Evolutionary conservation across 2,329 filamentous ascomycete genomes (phyloP), one percentile per base, ranked within the genome.

Genomic region (Curvularia verruculosa): DNA sequence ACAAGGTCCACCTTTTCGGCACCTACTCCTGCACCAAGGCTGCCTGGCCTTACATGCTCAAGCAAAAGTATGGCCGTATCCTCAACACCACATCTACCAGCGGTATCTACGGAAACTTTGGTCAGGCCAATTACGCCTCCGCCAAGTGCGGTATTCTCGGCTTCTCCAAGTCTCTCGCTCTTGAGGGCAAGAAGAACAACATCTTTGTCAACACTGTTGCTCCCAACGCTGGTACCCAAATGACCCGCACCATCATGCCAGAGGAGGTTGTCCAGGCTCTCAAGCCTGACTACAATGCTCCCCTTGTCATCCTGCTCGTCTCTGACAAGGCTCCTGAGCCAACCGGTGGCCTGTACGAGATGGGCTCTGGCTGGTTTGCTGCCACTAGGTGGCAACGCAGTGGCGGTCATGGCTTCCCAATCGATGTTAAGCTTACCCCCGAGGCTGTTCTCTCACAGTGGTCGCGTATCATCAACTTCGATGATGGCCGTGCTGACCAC

Each of bases 71-170:
- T 73, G 95, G 95, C 66, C 92, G 95, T 71, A 87, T 99, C 60
- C 84, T 99, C 73, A 99, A 99, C 84, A 99, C 95, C 46, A 95
- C 95, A 39, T 96, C 92, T 34, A 98, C 95, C 47, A 96, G 90
- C 69, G 95, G 95, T 79, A 96, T 99, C 78, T 99, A 99, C 77
- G 95, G 95, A 69, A 99, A 97, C 85, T 99, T 99, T 76, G 95
- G 95, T 62, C 95, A 99, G 80, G 91, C 94, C 72, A 99, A 99
- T 84, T 99, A 99, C 78, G 86, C 95, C 61, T 91, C 94, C 45
- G 75, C 79, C 39, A 79, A 78, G 64, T 76, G 62, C 67, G 95
- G 91, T 80, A 98, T 99, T 65, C 88, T 99, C 40, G 95, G 95
- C 60, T 92, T 99, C 83, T 96, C 93, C 39, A 90, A 92, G 68